Evolutionary conservation across 352 stramenopile species (phyloP), one percentile per base, ranked within the genome.

Genomic region (Nothophytophthora sp.): DNA sequence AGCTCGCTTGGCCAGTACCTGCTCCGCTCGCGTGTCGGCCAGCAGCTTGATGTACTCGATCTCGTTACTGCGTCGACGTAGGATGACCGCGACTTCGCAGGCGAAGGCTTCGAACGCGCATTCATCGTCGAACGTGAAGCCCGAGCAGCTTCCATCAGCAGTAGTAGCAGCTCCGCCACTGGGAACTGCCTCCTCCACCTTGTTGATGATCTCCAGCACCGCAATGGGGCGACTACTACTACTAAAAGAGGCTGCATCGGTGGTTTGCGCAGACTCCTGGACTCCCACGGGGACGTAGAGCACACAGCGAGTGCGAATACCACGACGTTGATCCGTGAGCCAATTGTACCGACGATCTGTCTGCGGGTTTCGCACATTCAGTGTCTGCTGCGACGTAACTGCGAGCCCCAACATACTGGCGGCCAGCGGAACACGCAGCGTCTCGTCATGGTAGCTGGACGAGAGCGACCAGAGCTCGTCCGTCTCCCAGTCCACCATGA

Each of bases 31-130:
- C 2, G 84, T 93, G 32, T 93, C 88, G 1, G 80, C 79, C 24
- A 96, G 60, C 19, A 96, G 65, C 63, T 92, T 95, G 36, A 97
- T 90, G 60, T 96, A 92, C 39, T 92, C 74, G 28, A 95, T 93
- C 48, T 97, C 89, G 27, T 90, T 93, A 38, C 63, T 84, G 28
- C 88, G 74, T 32, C 84, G 77, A 11, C 83, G 76, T 25, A 97
- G 46, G 23, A 96, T 91, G 11, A 95, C 78, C 2, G 88, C 87
- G 24, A 96, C 88, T 58, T 95, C 81, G 39, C 77, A 83, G 7
- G 83, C 84, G 45, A 96, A 95, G 4, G 76, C 82, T 67, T 94
- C 71, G 50, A 97, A 89, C 0, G 85, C 84, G 37, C 77, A 89
- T 43, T 96, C 86, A 38, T 97, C 88, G 33, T 92, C 80, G 29